Conservation (phyloP, 495 filamentous ascomycete genomes). For the Rhizodiscina lignyota region DNA sequence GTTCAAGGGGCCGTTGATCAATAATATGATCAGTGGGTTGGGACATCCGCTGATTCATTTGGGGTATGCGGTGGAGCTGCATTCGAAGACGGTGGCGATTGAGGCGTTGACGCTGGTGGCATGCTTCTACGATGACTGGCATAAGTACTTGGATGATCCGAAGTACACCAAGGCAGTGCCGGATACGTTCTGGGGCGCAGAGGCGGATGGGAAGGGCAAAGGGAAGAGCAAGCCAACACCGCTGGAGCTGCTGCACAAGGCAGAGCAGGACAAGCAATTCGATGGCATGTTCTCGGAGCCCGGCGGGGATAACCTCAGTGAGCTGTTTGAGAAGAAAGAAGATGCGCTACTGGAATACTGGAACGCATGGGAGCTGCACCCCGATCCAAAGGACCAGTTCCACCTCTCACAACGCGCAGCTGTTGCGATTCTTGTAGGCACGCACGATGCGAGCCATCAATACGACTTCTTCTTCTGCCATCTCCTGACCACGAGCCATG, state of each 20-base stretch:
- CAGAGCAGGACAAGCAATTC: conserved; percentile 34
- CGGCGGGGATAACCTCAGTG: conserved; percentile 45
- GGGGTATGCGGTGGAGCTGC: conserved; percentile 72
- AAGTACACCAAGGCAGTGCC: conserved; percentile 39
- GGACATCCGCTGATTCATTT: conserved; percentile 82
- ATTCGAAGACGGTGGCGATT: conserved; percentile 62
- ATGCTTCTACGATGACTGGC: conserved; percentile 54
- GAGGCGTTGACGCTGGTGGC: conserved; percentile 60
- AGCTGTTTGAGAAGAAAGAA: conserved; percentile 52
- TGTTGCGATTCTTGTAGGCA: conserved; percentile 49
- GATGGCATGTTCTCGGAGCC: conserved; percentile 41
- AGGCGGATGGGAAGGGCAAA: no score
- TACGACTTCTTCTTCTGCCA: conserved; percentile 84
- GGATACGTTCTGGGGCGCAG: conserved; percentile 13
- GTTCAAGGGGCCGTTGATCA: conserved; percentile 64
- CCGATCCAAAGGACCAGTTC: conserved; percentile 50
- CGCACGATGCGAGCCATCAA: conserved; percentile 34
- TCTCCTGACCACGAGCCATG: conserved; percentile 68
- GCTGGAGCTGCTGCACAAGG: conserved; percentile 47
- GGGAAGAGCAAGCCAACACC: conserved; percentile 31
- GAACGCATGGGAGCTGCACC: conserved; percentile 60
- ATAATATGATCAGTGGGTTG: conserved; percentile 58
- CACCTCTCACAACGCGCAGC: conserved; percentile 62
- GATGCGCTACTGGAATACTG: conserved; percentile 63
- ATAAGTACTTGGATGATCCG: conserved; percentile 63